Evolutionary conservation across 2,329 filamentous ascomycete species (phyloP).

Genomic region (Penicillium brasilianum): DNA sequence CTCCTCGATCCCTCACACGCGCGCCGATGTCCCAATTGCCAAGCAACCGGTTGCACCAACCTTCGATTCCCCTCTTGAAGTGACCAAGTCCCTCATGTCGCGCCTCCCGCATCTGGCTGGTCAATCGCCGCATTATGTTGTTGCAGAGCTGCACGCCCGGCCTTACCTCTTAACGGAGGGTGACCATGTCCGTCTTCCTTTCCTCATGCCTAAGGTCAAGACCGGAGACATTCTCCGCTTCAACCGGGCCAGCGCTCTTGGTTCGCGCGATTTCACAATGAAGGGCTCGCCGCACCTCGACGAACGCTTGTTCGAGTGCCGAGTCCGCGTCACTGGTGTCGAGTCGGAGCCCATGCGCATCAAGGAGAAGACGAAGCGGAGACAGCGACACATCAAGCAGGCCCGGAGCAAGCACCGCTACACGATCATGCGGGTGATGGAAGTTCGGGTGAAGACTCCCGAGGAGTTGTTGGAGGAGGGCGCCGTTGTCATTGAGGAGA

Average conservation of each 20-base stretch:
- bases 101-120: constrained; percentile 51
- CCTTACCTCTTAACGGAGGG: constrained; percentile 63
- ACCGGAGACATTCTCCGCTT: constrained; percentile 87
- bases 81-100: constrained; percentile 48
- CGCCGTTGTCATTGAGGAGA: constrained; percentile 42
- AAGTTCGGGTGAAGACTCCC: constrained; percentile 70
- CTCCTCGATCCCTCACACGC: constrained; percentile 28
- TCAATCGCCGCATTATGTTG: constrained; percentile 55
- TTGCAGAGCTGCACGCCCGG: constrained; percentile 54
- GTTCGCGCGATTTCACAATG: constrained; percentile 87
- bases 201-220: constrained; percentile 74
- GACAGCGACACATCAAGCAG: constrained; percentile 68
- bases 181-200: constrained; percentile 76
- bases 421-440: constrained; percentile 82
- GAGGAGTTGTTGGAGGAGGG: constrained; percentile 58
- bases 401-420: constrained; percentile 90
- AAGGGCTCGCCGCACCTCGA: constrained; percentile 83
- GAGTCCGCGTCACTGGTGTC: constrained; percentile 80
- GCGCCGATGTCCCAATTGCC: constrained; percentile 33
- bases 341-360: constrained; percentile 79
- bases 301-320: constrained; percentile 80
- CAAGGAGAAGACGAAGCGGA: constrained; percentile 82
- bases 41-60: constrained; percentile 47
- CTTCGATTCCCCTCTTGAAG: constrained; percentile 45
- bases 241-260: constrained; percentile 80